A percentile compares a stretch with the other conserved stretches of the same genome.
Conservation (phyloP, 495 filamentous ascomycete genomes). For the Xeromyces bisporus region DNA sequence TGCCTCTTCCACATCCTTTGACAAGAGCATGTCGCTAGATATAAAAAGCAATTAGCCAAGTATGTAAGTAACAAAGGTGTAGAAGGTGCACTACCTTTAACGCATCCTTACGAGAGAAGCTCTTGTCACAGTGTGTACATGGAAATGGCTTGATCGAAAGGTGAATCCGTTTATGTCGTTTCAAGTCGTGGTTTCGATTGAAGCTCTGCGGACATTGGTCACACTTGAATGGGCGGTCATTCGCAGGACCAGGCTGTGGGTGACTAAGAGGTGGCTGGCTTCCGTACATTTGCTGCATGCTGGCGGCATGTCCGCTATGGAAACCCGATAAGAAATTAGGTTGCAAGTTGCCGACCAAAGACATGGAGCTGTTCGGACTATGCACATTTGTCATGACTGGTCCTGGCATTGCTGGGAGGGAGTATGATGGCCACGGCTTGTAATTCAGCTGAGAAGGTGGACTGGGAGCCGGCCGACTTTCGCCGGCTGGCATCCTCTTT, state of each 20-base stretch:
- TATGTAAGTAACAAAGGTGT: slow-evolving; percentile 6
- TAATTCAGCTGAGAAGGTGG: slow-evolving; percentile 30
- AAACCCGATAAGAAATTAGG: slow-evolving; percentile 27
- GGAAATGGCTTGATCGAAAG: slow-evolving; percentile 91
- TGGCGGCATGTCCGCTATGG: slow-evolving; percentile 40
- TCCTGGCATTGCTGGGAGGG: slow-evolving; percentile 42
- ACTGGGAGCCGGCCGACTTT: slow-evolving; percentile 27
- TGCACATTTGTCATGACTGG: slow-evolving; percentile 68
- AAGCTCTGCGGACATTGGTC: slow-evolving; percentile 85
- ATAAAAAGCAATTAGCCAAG: slow-evolving; percentile 11
- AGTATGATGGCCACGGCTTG: slow-evolving; percentile 37
- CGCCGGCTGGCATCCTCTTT: slow-evolving; percentile 37
- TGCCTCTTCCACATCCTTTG: slow-evolving; percentile 66
- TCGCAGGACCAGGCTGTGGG: slow-evolving; percentile 29
- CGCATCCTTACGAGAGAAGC: slow-evolving; percentile 91
- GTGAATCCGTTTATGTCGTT: slow-evolving; percentile 90
- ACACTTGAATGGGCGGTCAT: slow-evolving; percentile 88
- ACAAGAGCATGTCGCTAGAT: slow-evolving; percentile 77
- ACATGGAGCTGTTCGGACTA: slow-evolving; percentile 50
- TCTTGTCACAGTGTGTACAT: slow-evolving; percentile 84
- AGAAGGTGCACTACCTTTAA: slow-evolving; percentile 55
- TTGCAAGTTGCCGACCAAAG: slow-evolving; percentile 49
- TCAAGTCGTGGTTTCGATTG: slow-evolving; percentile 93
- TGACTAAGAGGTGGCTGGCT: slow-evolving; percentile 28
- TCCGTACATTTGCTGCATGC: slow-evolving; percentile 38